Conservation (phyloP, 75 land plant genomes). For the Azolla pinnata region DNA sequence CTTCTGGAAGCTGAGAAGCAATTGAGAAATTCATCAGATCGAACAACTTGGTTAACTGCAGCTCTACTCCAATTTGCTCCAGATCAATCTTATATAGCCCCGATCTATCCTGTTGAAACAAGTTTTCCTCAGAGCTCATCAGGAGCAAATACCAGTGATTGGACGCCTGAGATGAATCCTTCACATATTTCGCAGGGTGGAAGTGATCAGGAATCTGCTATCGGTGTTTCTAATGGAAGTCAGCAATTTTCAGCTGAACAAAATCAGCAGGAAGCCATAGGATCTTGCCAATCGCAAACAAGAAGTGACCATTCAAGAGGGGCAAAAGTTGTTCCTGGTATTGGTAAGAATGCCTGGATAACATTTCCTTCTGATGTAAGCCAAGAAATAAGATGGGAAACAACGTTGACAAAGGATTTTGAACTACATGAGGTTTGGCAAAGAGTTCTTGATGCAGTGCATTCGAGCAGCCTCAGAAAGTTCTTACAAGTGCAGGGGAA, state of each 20-base stretch:
- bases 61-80: constrained; percentile 96
- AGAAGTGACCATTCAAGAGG: no score
- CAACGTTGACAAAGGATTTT: constrained; percentile 12
- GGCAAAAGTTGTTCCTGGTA: no score
- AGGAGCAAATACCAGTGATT: constrained; percentile 13
- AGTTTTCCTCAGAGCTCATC: constrained; percentile 53
- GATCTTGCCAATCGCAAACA: no score
- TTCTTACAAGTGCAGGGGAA: constrained; percentile 56
- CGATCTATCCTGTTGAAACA: constrained; percentile 56
- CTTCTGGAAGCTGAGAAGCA: constrained; percentile 96
- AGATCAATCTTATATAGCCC: constrained; percentile 73
- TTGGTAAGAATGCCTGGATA: no score
- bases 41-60: constrained; percentile 89
- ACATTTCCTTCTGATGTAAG: neutral
- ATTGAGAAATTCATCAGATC: constrained; percentile 65
- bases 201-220: no score
- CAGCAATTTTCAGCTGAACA: no score
- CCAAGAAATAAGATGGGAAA: neutral
- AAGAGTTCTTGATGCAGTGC: constrained; percentile 46
- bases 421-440: constrained; percentile 60
- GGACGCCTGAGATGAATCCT: constrained; percentile 11
- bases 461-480: constrained; percentile 30
- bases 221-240: no score
- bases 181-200: no score
- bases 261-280: no score